Conservation (phyloP, 805 yeast genomes). For the Saccharomycodes ludwigii region DNA sequence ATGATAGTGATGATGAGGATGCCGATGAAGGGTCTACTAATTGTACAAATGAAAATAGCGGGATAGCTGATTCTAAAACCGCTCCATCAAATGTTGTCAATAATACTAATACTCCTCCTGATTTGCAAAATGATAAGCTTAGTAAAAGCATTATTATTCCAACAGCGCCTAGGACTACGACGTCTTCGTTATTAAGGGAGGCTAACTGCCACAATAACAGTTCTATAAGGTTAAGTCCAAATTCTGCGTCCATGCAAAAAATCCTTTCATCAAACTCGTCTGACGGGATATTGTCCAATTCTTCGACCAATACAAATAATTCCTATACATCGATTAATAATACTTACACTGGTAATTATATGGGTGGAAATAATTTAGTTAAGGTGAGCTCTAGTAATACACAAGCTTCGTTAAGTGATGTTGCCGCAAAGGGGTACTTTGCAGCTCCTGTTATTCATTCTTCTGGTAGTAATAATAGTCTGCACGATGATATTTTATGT, state of each 20-base stretch:
- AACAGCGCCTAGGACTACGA: slow-evolving; percentile 5
- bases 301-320: too few relatives aligned
- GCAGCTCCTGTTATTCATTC: too few relatives aligned
- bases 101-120: too few relatives aligned
- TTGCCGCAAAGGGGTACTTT: slow-evolving; percentile 34
- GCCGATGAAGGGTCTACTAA: slow-evolving; percentile 4
- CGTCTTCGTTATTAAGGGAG: slow-evolving; percentile 6
- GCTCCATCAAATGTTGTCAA: too few relatives aligned
- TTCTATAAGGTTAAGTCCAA: not conserved
- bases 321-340: too few relatives aligned
- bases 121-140: too few relatives aligned
- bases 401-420: slow-evolving; percentile 36
- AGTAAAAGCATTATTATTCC: slow-evolving; percentile 7
- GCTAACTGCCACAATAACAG: slow-evolving; percentile 6
- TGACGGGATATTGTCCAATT: slow-evolving; percentile 5
- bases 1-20: slow-evolving; percentile 11
- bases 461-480: too few relatives aligned
- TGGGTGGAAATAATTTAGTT: slow-evolving; percentile 15
- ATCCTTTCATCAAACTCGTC: slow-evolving; percentile 4
- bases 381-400: slow-evolving; percentile 23
- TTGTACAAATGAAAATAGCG: too few relatives aligned
- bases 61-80: slow-evolving; percentile 3
- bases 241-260: not conserved
- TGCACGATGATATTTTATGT: too few relatives aligned
- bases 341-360: too few relatives aligned